Base-by-base conservation (phyloP, 495 filamentous ascomycete species). In the Xylaria acuta region DNA sequence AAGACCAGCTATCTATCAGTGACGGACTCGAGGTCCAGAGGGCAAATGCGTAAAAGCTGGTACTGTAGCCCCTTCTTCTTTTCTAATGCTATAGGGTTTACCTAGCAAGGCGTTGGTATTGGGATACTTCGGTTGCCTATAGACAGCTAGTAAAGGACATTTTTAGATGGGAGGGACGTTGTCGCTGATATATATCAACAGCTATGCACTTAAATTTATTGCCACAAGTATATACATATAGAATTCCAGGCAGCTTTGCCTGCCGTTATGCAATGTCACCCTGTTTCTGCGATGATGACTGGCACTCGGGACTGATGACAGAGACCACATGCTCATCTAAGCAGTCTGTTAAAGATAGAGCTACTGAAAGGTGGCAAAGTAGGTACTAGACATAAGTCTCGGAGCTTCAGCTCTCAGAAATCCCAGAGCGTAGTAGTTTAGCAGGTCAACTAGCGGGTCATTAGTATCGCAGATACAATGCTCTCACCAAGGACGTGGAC, bases 401-500 rank as follows among this genome's bases (percentile, higher is more conserved):
- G 4, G 58, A 38, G 8, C 58, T 38, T n/a, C 6, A 4, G 8
- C 20, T 60, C 20, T 38, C 1, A 56, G 27, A 12, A 32, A 56
- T 32, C 14, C 4, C 18, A 11, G 38, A 30, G 36, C n/a, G 38
- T 5, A 32, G 5, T 43, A 11, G 2, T 43, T 64, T 64, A 70
- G 45, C 68, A 70, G 16, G 41, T 49, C 58, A 70, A 64, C 68
- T 70, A 27, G 14, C 1, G n/a, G 9, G 8, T 49, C 20, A 51
- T 70, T 36, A 70, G 68, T 54, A 27, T 60, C 43, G 8, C 8
- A n/a, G 51, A 32, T 32, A 41, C 36, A 11, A 16, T 59, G 11
- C n/a, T 30, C 11, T 38, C 47, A 38, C n/a, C 3, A 9, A 12
- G 20, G 67, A 0, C 5, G 22, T 70, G 3, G 8, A 43, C 73